Evolutionary conservation across 2,329 filamentous ascomycete genomes (phyloP).

Genomic region (Exserohilum turcica): DNA sequence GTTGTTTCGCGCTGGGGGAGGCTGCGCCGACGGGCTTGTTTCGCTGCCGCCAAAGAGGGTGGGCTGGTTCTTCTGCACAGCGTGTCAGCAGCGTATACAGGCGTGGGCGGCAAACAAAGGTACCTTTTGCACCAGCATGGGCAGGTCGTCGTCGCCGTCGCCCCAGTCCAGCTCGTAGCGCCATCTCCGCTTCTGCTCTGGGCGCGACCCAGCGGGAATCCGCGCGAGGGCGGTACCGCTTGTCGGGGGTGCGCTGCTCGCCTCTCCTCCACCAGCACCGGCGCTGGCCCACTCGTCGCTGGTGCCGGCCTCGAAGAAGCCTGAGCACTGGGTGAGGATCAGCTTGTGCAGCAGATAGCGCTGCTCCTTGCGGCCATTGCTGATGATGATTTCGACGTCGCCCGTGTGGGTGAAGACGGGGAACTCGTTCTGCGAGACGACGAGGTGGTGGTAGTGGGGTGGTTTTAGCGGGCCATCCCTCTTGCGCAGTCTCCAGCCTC

Average conservation of each 20-base stretch:
- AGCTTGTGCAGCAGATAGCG: conserved; percentile 86
- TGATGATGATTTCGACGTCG: conserved; percentile 87
- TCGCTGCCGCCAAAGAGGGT: conserved; percentile 66
- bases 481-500: conserved; percentile 17
- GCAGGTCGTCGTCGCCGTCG: conserved; percentile 71
- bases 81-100: conserved; percentile 23
- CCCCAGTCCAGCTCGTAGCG: conserved; percentile 85
- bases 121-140: conserved; percentile 86
- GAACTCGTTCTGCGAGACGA: conserved; percentile 84
- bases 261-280: conserved; percentile 31
- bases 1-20: conserved; percentile 60
- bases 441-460: conserved; percentile 55
- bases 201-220: conserved; percentile 47
- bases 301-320: conserved; percentile 88
- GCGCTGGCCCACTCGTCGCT: conserved; percentile 74
- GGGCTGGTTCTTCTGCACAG: conserved; percentile 34
- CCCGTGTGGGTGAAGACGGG: conserved; percentile 88
- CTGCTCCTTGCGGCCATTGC: conserved; percentile 71
- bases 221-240: conserved; percentile 46
- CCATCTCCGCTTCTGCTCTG: conserved; percentile 68
- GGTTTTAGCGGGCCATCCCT: conserved; percentile 15
- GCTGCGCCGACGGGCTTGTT: conserved; percentile 47
- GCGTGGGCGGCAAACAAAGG: conserved; percentile 6
- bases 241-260: conserved; percentile 26
- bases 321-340: conserved; percentile 86